phyloP scores from a whole-genome alignment of 495 filamentous ascomycete genomes.

The Penicillium robsamsonii region DNA sequence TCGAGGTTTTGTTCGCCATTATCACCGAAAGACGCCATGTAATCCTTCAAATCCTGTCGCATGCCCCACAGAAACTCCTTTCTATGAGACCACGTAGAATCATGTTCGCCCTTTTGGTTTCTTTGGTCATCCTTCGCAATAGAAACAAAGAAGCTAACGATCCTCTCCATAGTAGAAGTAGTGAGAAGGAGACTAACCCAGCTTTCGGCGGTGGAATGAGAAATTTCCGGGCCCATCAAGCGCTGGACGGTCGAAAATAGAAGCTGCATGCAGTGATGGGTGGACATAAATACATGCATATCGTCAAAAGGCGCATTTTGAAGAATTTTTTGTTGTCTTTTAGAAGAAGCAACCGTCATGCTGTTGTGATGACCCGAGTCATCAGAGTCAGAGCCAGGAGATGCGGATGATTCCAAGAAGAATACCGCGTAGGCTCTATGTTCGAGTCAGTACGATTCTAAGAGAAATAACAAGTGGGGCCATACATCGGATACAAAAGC shows the following conservation, averaged over 20 bases:
- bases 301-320: conserved; percentile 29
- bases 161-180: conserved; percentile 29
- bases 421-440: conserved; percentile 28
- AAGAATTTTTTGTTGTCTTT: conserved; percentile 26
- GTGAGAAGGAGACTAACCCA: conserved; percentile 33
- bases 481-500: conserved; percentile 28
- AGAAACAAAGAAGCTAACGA: conserved; percentile 27
- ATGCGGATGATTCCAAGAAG: conserved; percentile 30
- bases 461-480: background rate
- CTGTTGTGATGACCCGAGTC: conserved; percentile 1
- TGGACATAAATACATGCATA: conserved; percentile 24
- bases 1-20: background rate
- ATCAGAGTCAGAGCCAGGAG: conserved; percentile 3
- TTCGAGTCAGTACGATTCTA: conserved; percentile 2
- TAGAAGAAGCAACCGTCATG: conserved; percentile 5
- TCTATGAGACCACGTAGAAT: conserved; percentile 24
- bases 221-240: conserved; percentile 32
- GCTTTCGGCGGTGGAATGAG: conserved; percentile 22
- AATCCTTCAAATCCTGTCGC: conserved; percentile 26
- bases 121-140: conserved; percentile 21
- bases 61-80: conserved; percentile 33
- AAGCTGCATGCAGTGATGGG: conserved; percentile 32
- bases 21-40: conserved; percentile 9
- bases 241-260: conserved; percentile 28
- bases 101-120: background rate